These are phyloP conservation scores for Streptanthus diversifolius DNA, from an alignment of 345 rosid species.

Conservation along the genomic window DNA sequence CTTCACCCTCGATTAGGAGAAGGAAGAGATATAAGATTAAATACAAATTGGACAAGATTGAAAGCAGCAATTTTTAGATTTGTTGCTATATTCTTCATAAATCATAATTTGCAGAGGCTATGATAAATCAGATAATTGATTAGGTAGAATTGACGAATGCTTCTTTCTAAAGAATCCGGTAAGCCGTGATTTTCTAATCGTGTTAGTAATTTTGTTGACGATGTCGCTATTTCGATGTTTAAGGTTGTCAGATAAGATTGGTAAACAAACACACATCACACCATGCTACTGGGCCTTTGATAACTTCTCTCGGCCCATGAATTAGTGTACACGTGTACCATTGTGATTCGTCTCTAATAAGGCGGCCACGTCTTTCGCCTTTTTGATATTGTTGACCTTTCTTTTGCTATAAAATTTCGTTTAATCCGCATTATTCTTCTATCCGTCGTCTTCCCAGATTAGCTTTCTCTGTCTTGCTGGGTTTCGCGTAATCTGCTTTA, in stretches of 20 bases:
- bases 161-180: background rate
- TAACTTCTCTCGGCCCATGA: background rate
- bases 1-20: background rate
- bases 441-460: constrained; percentile 1
- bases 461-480: background rate
- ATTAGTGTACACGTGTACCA: background rate
- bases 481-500: background rate
- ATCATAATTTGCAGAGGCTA: background rate
- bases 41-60: background rate
- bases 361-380: constrained; percentile 27
- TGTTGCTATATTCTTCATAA: background rate
- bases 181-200: background rate
- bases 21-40: background rate
- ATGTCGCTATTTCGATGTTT: background rate
- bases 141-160: background rate
- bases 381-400: constrained; percentile 2
- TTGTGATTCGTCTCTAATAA: background rate
- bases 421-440: background rate
- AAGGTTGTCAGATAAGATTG: background rate
- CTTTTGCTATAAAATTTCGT: background rate
- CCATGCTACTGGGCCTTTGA: background rate
- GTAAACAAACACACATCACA: background rate
- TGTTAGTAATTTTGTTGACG: background rate
- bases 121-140: background rate
- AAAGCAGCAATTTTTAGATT: background rate